A percentile compares a stretch with the other conserved stretches of the same genome.
phyloP scores from a whole-genome alignment of 768 basidiomycete genomes.

The Kwoniella mangroviensis region DNA sequence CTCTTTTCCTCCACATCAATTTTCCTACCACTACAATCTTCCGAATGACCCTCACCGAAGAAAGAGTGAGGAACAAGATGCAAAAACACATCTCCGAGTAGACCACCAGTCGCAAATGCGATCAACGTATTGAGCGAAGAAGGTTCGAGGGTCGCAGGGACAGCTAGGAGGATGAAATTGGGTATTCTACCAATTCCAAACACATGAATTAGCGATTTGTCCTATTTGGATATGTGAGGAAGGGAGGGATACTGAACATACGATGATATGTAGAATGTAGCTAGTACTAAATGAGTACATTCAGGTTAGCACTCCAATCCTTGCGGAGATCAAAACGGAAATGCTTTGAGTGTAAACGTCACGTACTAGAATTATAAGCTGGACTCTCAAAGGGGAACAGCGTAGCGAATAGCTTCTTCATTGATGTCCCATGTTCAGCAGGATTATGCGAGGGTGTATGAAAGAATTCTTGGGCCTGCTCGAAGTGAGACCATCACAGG shows the following conservation, averaged over 20 bases:
- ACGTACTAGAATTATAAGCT: constrained; percentile 76
- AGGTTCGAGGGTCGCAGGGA: constrained; percentile 81
- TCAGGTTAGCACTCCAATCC: constrained; percentile 31
- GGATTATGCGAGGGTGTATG: constrained; percentile 7
- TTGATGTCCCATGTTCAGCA: constrained; percentile 43
- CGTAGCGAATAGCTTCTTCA: constrained; percentile 77
- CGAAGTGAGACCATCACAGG: not conserved
- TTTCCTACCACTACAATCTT: constrained; percentile 53
- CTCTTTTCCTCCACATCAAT: constrained; percentile 88
- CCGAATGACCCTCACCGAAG: constrained; percentile 77
- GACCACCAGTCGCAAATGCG: constrained; percentile 89
- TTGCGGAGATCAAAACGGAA: too few species aligned
- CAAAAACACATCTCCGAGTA: constrained; percentile 89
- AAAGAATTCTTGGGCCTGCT: constrained; percentile 19
- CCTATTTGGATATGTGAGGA: too few species aligned
- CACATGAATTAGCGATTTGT: not conserved
- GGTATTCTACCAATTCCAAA: constrained; percentile 67
- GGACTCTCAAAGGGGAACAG: constrained; percentile 84
- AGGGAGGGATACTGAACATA: constrained; percentile 60
- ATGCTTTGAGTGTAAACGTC: not conserved
- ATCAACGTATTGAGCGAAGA: constrained; percentile 92
- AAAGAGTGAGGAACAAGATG: constrained; percentile 91
- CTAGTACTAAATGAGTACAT: constrained; percentile 63
- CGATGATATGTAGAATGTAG: constrained; percentile 97
- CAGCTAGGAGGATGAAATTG: constrained; percentile 92